Conservation (phyloP, 148 eudicot genomes). For the Rhododendron simsii region DNA sequence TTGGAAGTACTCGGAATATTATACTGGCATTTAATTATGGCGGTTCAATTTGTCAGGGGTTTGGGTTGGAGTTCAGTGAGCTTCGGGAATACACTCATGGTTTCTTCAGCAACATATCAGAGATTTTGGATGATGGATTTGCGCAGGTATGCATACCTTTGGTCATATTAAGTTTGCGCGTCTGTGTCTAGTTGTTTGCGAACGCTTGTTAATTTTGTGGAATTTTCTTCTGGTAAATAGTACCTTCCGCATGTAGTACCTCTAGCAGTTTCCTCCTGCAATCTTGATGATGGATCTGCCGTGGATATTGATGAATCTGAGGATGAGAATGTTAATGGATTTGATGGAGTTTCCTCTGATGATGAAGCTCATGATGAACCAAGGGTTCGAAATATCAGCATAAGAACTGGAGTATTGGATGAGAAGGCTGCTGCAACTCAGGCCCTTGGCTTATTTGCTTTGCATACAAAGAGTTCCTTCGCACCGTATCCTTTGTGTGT, state of each 20-base stretch:
- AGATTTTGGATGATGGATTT: constrained; percentile 88
- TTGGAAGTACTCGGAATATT: neutral
- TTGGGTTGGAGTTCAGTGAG: constrained; percentile 81
- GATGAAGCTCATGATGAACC: constrained; percentile 97
- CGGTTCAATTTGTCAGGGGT: constrained; percentile 53
- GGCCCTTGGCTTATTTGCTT: constrained; percentile 87
- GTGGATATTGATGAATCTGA: constrained; percentile 84
- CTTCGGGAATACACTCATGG: constrained; percentile 98
- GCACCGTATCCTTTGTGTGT: constrained; percentile 80
- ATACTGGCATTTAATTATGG: constrained; percentile 4
- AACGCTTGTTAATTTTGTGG: neutral
- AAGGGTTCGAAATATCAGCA: constrained; percentile 86
- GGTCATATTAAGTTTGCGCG: neutral
- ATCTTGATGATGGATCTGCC: constrained; percentile 96
- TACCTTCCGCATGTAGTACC: constrained; percentile 97
- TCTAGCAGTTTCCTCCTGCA: constrained; percentile 82
- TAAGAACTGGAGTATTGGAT: constrained; percentile 94
- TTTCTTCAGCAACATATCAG: constrained; percentile 94
- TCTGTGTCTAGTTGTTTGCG: constrained; percentile 2
- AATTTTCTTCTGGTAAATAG: constrained; percentile 34
- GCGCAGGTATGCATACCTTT: constrained; percentile 45
- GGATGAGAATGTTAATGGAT: constrained; percentile 71
- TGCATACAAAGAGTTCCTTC: constrained; percentile 76
- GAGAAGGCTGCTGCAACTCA: constrained; percentile 99
- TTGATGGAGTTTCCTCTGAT: constrained; percentile 95